These are phyloP conservation scores for Globisporangium yorkense DNA, from an alignment of 352 stramenopile species.

Conservation along the genomic window DNA sequence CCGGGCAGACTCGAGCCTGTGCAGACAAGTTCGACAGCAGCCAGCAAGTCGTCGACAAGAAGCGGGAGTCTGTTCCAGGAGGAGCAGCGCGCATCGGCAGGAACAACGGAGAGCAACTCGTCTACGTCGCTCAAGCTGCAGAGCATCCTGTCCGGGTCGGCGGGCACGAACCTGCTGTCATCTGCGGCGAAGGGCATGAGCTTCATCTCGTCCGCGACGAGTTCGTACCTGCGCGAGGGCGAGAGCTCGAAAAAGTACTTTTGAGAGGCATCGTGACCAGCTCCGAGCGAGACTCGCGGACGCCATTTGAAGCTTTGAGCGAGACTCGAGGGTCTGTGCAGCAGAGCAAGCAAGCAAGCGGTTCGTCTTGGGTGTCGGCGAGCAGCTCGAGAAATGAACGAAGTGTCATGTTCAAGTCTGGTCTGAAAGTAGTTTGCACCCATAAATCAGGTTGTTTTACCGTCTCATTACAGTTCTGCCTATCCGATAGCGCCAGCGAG, in stretches of 20 bases:
- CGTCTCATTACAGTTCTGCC: no score
- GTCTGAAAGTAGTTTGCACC: not conserved
- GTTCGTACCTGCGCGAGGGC: constrained; percentile 49
- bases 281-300: not conserved
- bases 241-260: constrained; percentile 58
- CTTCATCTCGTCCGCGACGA: constrained; percentile 72
- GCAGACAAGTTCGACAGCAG: constrained; percentile 20
- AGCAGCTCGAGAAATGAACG: not conserved
- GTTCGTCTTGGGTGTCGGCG: not conserved
- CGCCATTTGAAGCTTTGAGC: not conserved
- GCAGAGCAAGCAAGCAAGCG: not conserved
- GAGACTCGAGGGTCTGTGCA: not conserved
- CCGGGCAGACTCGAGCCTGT: constrained; percentile 1
- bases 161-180: constrained; percentile 53
- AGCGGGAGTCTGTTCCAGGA: constrained; percentile 41
- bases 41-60: constrained; percentile 14
- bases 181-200: constrained; percentile 80
- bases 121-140: constrained; percentile 44
- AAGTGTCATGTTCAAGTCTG: not conserved
- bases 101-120: constrained; percentile 14
- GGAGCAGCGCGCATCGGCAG: not conserved
- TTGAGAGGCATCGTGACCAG: constrained; percentile 21
- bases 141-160: constrained; percentile 59
- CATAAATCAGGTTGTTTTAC: not conserved
- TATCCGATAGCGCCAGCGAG: no score